Percentiles rank a stretch among this genome's conserved stretches.
phyloP scores from a whole-genome alignment of 2,329 filamentous ascomycete species.

The Venturia asperata region DNA sequence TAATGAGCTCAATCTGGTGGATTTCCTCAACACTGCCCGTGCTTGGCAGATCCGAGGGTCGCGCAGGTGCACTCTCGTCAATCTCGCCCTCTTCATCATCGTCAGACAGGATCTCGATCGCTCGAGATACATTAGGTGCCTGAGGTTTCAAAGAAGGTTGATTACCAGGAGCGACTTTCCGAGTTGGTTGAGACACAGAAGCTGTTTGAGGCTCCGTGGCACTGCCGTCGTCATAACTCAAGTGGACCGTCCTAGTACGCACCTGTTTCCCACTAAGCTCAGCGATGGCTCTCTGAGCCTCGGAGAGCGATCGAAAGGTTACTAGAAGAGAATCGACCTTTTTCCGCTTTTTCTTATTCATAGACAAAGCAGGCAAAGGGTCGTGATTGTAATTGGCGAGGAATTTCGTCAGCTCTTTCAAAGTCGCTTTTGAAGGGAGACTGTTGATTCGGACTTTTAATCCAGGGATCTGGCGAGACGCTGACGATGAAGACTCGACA shows the following conservation, averaged over 20 bases:
- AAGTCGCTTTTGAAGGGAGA: not conserved
- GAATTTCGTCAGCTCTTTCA: not conserved
- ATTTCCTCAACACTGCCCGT: not conserved
- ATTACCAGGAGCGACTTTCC: not conserved
- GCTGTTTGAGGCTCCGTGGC: not conserved
- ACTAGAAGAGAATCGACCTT: not conserved
- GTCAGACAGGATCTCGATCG: not conserved
- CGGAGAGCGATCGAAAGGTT: not conserved
- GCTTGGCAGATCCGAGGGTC: not conserved
- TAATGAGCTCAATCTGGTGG: not conserved
- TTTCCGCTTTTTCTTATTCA: not conserved
- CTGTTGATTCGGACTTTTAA: not conserved
- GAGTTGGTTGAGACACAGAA: not conserved
- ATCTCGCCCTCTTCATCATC: constrained; percentile 12
- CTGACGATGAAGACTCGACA: not conserved
- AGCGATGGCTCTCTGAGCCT: not conserved
- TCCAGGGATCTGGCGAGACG: not conserved
- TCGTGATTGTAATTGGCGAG: not conserved
- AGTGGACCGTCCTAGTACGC: not conserved
- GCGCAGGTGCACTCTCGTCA: not conserved
- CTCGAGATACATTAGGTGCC: not conserved
- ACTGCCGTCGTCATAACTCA: not conserved
- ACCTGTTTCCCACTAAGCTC: not conserved
- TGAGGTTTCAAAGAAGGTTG: not conserved
- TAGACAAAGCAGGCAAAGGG: not conserved